Base-by-base conservation (phyloP, 1,284 basidiomycete genomes). In the Fereydounia khargensis region DNA sequence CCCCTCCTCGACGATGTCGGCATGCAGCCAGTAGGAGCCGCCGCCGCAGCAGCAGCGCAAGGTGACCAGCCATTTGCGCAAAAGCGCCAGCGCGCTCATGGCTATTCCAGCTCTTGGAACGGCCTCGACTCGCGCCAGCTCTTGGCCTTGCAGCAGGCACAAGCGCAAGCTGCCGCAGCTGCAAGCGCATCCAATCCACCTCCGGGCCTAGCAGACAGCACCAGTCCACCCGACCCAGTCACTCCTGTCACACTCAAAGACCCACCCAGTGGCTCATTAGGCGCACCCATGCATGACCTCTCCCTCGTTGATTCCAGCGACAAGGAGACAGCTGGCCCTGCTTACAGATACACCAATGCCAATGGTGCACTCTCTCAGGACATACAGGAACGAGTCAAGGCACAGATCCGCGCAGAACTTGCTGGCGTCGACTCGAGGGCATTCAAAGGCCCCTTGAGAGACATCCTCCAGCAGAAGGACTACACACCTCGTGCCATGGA, bases 341-440 rank as follows among this genome's bases (percentile, higher is more conserved):
- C n/a, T n/a, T n/a, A n/a, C n/a, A n/a, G n/a, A n/a, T n/a, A n/a
- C n/a, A n/a, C n/a, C n/a, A n/a, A n/a, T n/a, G n/a, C n/a, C n/a
- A n/a, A n/a, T n/a, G n/a, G n/a, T n/a, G n/a, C 35, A 37, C 6
- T 20, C 20, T 23, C 34, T 44, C 7, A 23, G 16, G 54, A 62
- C 20, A 48, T 63, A 37, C 54, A 67, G 25, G 52, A 58, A 28
- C 39, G 49, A 2, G 49, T 55, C 34, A 56, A 53, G 32, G 47
- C 50, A 4, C 64, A 66, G 37, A 52, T 67, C 19, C 45, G 60
- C 1, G 47, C 43, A 27, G 66, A 68, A 23, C 57, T 68, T 2
- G 53, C 50, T 3, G 64, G 62, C 23, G 62, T 70, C 32, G 67
- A 70, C 42, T 47, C 50, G 16, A 43, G 67, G 1, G 65, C 65